These are phyloP conservation scores for Phyllosticta citrichinensis DNA, from an alignment of 2,329 filamentous ascomycete species.

Conservation along the genomic window DNA sequence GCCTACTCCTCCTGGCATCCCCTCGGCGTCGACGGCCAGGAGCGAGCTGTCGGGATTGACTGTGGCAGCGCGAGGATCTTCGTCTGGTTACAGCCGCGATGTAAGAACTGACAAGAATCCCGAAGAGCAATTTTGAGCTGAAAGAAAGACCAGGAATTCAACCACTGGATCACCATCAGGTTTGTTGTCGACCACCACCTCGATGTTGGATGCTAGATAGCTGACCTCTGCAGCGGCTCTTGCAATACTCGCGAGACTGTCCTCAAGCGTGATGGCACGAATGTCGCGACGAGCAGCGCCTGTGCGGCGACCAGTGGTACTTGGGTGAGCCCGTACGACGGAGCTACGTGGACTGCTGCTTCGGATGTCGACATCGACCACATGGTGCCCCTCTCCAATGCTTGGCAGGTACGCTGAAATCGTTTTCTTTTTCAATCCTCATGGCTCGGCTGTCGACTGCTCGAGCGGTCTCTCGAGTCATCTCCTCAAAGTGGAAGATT, in stretches of 20 bases:
- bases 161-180: slow-evolving; percentile 7
- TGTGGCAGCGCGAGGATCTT: slow-evolving; percentile 45
- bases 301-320: slow-evolving; percentile 57
- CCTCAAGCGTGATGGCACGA: slow-evolving; percentile 60
- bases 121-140: slow-evolving; percentile 21
- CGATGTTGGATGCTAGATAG: neutral
- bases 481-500: neutral
- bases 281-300: slow-evolving; percentile 47
- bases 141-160: slow-evolving; percentile 1
- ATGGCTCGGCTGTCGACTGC: neutral
- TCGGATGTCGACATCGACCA: slow-evolving; percentile 75
- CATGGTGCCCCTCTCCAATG: slow-evolving; percentile 70
- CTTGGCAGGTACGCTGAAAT: slow-evolving; percentile 53
- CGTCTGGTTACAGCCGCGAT: slow-evolving; percentile 52
- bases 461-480: slow-evolving; percentile 1
- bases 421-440: neutral
- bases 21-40: slow-evolving; percentile 46
- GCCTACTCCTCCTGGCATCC: slow-evolving; percentile 49
- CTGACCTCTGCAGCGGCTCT: slow-evolving; percentile 33
- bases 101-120: slow-evolving; percentile 61
- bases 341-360: slow-evolving; percentile 56
- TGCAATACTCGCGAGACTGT: slow-evolving; percentile 69
- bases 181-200: neutral
- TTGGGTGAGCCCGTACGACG: slow-evolving; percentile 68
- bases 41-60: slow-evolving; percentile 49